phyloP scores from a whole-genome alignment of 2,329 filamentous ascomycete species.

The Aspergillus oerlinghausenensis region DNA sequence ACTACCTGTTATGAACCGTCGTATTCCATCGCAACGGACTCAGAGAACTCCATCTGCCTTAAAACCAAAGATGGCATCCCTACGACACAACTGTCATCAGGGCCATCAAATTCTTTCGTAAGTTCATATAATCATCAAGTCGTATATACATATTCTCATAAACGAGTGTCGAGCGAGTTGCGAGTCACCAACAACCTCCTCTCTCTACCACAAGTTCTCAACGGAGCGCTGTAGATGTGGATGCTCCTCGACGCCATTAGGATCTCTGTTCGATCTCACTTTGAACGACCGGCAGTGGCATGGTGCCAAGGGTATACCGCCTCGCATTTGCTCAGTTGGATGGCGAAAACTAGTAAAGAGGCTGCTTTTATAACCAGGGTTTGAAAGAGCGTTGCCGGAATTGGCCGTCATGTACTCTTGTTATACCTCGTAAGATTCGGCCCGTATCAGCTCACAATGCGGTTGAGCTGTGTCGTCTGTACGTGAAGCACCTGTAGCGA shows the following conservation, averaged over 20 bases:
- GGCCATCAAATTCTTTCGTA: background rate
- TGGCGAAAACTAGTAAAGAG: background rate
- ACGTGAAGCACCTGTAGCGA: conserved; percentile 16
- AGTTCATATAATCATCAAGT: background rate
- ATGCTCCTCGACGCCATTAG: background rate
- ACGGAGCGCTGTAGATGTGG: background rate
- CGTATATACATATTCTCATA: background rate
- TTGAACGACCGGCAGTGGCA: background rate
- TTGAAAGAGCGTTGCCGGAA: background rate
- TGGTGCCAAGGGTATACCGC: background rate
- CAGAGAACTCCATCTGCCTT: no score
- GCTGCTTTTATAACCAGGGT: background rate
- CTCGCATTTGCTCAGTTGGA: background rate
- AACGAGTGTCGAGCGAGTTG: background rate
- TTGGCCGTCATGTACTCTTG: background rate
- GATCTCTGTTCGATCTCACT: background rate
- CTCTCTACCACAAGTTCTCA: background rate
- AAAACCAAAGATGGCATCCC: background rate
- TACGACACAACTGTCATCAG: background rate
- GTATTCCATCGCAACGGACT: background rate
- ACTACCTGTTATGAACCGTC: background rate
- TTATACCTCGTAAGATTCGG: background rate
- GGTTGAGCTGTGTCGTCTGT: conserved; percentile 7
- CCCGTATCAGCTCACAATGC: conserved; percentile 17
- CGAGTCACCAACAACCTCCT: background rate